Evolutionary conservation across 2,329 filamentous ascomycete genomes (phyloP).

Genomic region (Penicillium palitans): DNA sequence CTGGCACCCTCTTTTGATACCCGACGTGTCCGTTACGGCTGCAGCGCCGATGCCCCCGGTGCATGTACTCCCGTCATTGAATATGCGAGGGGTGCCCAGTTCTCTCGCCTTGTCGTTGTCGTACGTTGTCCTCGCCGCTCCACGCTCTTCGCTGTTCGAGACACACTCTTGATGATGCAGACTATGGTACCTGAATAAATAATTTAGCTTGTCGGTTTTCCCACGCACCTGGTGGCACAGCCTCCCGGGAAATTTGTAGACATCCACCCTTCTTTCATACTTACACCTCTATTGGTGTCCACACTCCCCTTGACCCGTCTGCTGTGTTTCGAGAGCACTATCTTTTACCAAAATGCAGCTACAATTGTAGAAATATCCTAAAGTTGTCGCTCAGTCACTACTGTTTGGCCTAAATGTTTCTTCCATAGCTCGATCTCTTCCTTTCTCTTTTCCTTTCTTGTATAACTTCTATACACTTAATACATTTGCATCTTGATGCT

Average conservation of each 20-base stretch:
- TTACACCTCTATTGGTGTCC: not conserved
- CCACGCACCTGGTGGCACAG: not conserved
- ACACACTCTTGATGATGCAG: not conserved
- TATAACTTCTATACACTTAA: not conserved
- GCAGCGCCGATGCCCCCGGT: not conserved
- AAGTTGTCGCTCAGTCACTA: not conserved
- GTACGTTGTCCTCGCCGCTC: not conserved
- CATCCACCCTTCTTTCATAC: not conserved
- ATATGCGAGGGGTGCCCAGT: too few relatives aligned
- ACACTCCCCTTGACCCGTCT: too few relatives aligned
- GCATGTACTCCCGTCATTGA: not conserved
- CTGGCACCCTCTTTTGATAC: not conserved
- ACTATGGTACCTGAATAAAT: not conserved
- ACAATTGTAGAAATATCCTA: not conserved
- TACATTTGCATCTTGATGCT: not conserved
- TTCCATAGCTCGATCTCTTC: not conserved
- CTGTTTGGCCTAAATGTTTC: not conserved
- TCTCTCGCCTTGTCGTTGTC: not conserved
- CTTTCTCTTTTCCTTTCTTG: not conserved
- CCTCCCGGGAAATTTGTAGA: not conserved
- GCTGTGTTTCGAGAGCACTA: not conserved
- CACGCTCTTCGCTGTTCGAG: not conserved
- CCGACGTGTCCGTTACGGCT: not conserved
- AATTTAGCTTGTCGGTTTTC: not conserved
- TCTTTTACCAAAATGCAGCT: not conserved